These are phyloP conservation scores for Solanum ossicruentum DNA, from an alignment of 257 asterid genomes.

Conservation along the genomic window DNA sequence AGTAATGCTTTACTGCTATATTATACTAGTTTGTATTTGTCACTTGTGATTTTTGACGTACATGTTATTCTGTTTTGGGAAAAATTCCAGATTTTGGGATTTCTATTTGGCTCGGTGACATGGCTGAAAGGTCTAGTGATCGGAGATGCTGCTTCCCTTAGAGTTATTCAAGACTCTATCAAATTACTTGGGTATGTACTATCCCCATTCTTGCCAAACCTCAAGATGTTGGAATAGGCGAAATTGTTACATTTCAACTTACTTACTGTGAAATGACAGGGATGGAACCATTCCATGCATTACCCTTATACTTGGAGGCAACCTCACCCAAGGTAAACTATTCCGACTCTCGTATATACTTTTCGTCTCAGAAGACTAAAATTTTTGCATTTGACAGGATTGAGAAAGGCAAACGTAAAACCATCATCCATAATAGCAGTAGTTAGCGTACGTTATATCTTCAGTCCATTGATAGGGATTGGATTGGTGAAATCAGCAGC, in stretches of 20 bases:
- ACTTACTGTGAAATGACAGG: constrained; percentile 11
- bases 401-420: constrained; percentile 40
- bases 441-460: constrained; percentile 41
- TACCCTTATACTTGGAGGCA: constrained; percentile 86
- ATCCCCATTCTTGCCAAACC: no score
- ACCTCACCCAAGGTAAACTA: constrained; percentile 67
- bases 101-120: constrained; percentile 52
- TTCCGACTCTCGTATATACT: no score
- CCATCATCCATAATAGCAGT: constrained; percentile 28
- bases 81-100: constrained; percentile 42
- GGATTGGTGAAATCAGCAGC: constrained; percentile 56
- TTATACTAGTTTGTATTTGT: neutral
- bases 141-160: constrained; percentile 64
- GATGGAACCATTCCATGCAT: constrained; percentile 83
- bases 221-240: no score
- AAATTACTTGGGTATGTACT: constrained; percentile 54
- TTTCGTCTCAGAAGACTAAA: neutral
- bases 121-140: constrained; percentile 53
- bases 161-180: constrained; percentile 51
- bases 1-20: neutral
- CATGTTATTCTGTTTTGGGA: neutral
- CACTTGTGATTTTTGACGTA: neutral
- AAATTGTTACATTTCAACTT: no score
- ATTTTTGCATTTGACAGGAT: constrained; percentile 23
- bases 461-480: constrained; percentile 66